Evolutionary conservation across 1,139 yeast species (phyloP).

Genomic region (Suzukiozyma palmioleophila): DNA sequence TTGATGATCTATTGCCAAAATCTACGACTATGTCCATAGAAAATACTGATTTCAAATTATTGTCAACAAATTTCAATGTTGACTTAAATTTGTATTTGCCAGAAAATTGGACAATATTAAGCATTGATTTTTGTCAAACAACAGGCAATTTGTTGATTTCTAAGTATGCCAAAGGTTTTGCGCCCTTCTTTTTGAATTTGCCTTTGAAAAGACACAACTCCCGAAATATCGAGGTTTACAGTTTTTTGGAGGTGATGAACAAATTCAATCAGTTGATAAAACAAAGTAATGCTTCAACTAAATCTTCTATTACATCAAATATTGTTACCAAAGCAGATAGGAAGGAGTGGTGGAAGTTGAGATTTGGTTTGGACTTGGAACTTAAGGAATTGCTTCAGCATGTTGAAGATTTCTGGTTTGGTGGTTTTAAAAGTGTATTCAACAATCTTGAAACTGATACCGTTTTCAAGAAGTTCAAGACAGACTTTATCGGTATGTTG

Average conservation of each 20-base stretch:
- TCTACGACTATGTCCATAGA: not conserved
- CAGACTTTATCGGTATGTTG: conserved; percentile 29
- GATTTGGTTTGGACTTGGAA: conserved; percentile 59
- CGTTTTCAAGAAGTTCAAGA: conserved; percentile 31
- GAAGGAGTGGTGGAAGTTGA: conserved; percentile 70
- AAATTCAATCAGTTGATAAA: conserved; percentile 50
- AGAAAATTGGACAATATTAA: conserved; percentile 52
- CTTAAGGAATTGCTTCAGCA: conserved; percentile 50
- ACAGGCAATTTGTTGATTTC: conserved; percentile 58
- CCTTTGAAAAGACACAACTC: conserved; percentile 54
- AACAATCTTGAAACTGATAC: conserved; percentile 22
- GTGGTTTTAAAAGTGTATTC: conserved; percentile 73
- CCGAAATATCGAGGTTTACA: conserved; percentile 33
- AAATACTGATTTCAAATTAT: conserved; percentile 4
- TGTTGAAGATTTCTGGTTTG: conserved; percentile 70
- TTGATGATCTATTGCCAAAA: conserved; percentile 12
- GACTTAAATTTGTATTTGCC: conserved; percentile 33
- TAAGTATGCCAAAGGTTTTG: conserved; percentile 29
- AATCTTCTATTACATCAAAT: conserved; percentile 42
- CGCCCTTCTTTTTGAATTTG: conserved; percentile 51
- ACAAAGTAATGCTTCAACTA: conserved; percentile 61
- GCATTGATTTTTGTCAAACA: conserved; percentile 57
- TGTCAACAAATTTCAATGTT: conserved; percentile 7
- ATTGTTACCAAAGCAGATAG: conserved; percentile 60
- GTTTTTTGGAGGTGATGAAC: conserved; percentile 43